Conservation (phyloP, 768 basidiomycete species). For the Russula earlei region DNA sequence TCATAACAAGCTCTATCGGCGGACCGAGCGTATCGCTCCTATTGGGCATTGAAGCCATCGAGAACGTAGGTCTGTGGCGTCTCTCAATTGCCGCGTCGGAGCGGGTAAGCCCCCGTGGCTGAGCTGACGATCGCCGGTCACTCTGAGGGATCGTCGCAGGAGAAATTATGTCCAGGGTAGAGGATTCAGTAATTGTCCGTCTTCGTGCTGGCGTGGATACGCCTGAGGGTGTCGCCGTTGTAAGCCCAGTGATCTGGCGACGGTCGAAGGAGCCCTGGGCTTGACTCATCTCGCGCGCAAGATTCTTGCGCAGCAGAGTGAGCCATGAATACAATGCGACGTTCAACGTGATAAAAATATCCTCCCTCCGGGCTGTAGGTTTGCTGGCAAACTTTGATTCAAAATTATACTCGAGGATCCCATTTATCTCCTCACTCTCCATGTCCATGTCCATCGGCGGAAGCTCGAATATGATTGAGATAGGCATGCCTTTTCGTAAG, state of each 20-base stretch:
- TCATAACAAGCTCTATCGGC: background rate
- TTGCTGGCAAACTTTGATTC: conserved; percentile 55
- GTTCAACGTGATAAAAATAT: conserved; percentile 82
- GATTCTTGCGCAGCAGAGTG: conserved; percentile 63
- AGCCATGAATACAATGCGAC: conserved; percentile 77
- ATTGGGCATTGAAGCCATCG: conserved; percentile 10
- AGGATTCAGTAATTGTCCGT: conserved; percentile 13
- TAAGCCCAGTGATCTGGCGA: conserved; percentile 24
- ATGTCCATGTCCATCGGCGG: conserved; percentile 79
- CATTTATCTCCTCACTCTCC: conserved; percentile 53
- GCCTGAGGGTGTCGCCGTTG: conserved; percentile 20
- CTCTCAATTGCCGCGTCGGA: background rate
- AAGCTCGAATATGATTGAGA: conserved; percentile 70
- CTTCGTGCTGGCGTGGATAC: conserved; percentile 23
- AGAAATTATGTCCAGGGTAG: background rate
- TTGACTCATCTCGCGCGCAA: conserved; percentile 71
- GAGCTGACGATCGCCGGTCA: conserved; percentile 2
- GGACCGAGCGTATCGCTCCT: conserved; percentile 1
- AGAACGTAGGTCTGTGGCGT: conserved; percentile 6
- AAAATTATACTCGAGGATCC: conserved; percentile 57
- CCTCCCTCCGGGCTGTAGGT: conserved; percentile 44
- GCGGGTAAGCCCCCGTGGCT: background rate
- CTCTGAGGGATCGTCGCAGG: background rate
- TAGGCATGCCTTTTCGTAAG: conserved; percentile 50
- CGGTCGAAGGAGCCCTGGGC: conserved; percentile 49